Evolutionary conservation across 768 basidiomycete genomes (phyloP).

Genomic region (Suillus paluster): DNA sequence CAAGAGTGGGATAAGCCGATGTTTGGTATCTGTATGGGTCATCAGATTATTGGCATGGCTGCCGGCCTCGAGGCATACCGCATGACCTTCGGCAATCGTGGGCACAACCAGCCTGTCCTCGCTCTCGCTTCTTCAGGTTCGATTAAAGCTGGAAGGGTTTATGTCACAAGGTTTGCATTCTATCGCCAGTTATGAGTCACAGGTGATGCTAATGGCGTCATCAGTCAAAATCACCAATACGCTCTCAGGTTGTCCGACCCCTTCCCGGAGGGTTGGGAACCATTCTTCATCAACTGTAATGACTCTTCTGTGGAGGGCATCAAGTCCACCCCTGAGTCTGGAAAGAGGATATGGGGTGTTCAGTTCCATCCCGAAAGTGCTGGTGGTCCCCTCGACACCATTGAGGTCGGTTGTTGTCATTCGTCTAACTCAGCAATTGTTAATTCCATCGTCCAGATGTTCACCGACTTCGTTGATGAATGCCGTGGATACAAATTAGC

Average conservation of each 20-base stretch:
- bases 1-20: constrained; percentile 91
- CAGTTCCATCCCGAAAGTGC: constrained; percentile 99
- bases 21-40: constrained; percentile 99
- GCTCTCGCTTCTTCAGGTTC: constrained; percentile 93
- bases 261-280: constrained; percentile 97
- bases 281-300: constrained; percentile 99
- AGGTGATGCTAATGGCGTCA: neutral
- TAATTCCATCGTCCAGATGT: constrained; percentile 69
- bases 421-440: too few species aligned
- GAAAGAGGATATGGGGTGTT: constrained; percentile 95
- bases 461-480: constrained; percentile 86
- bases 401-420: constrained; percentile 65
- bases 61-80: constrained; percentile 96
- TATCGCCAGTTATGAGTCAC: neutral
- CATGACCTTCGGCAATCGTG: constrained; percentile 99
- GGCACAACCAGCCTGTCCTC: constrained; percentile 98
- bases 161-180: constrained; percentile 80
- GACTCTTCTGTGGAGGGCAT: constrained; percentile 99
- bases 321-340: constrained; percentile 89
- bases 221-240: constrained; percentile 96
- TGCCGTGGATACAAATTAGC: constrained; percentile 65
- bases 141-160: constrained; percentile 94
- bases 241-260: constrained; percentile 93
- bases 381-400: constrained; percentile 98
- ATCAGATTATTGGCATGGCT: constrained; percentile 97